Evolutionary conservation across 179 eudicot species (phyloP).

Genomic region (Silene noctiflora): DNA sequence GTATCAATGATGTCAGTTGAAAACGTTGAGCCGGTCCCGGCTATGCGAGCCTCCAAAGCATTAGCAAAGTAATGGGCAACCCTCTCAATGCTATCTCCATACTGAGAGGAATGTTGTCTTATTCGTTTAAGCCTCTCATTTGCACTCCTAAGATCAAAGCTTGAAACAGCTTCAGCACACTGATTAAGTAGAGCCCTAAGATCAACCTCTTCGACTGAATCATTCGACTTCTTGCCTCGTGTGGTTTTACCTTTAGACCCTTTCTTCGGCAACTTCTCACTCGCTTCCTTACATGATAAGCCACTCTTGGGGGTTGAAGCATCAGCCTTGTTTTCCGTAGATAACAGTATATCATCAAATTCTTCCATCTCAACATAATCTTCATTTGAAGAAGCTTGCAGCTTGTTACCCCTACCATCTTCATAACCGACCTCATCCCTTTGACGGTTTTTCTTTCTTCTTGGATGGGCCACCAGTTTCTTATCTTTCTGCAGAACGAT

Average conservation of each 20-base stretch:
- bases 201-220: constrained; percentile 46
- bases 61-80: constrained; percentile 58
- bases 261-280: constrained; percentile 21
- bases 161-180: constrained; percentile 62
- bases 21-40: constrained; percentile 42
- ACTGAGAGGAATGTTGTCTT: constrained; percentile 48
- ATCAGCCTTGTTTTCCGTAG: constrained; percentile 16
- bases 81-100: constrained; percentile 60
- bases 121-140: constrained; percentile 46
- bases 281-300: constrained; percentile 15
- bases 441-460: constrained; percentile 32
- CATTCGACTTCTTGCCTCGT: constrained; percentile 35
- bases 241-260: constrained; percentile 24
- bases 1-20: constrained; percentile 28
- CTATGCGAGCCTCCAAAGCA: constrained; percentile 72
- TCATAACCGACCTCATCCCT: constrained; percentile 34
- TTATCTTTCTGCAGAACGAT: constrained; percentile 22
- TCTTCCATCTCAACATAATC: constrained; percentile 43
- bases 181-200: constrained; percentile 46
- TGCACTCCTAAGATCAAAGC: constrained; percentile 41
- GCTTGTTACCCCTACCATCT: constrained; percentile 51
- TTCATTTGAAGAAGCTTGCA: constrained; percentile 39
- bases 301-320: neutral
- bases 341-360: constrained; percentile 46
- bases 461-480: constrained; percentile 19